Evolutionary conservation across 257 asterid genomes (phyloP).

Genomic region (Gardenia jasminoides): DNA sequence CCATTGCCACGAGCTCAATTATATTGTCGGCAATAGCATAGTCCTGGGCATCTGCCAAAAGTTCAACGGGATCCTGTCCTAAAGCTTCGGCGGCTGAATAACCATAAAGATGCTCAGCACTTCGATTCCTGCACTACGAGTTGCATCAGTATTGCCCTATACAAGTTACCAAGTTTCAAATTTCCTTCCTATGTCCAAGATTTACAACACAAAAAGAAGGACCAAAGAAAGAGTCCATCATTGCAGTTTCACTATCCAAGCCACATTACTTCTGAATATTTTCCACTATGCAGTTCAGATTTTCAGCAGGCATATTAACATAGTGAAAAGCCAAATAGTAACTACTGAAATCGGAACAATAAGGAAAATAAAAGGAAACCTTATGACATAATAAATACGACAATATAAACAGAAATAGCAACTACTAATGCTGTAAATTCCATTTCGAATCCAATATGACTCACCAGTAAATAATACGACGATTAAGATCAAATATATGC

Average conservation of each 20-base stretch:
- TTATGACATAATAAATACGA: neutral
- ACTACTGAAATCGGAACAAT: neutral
- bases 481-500: conserved; percentile 62
- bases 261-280: neutral
- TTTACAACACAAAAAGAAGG: neutral
- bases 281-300: conserved; percentile 3
- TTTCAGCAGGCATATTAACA: neutral
- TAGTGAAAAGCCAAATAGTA: neutral
- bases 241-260: neutral
- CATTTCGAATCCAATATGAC: conserved; percentile 28
- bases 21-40: conserved; percentile 44
- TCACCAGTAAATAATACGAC: conserved; percentile 81
- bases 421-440: conserved; percentile 9
- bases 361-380: conserved; percentile 10
- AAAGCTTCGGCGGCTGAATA: conserved; percentile 68
- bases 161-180: neutral
- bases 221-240: neutral
- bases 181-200: neutral
- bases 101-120: conserved; percentile 75
- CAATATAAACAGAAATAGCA: conserved; percentile 1
- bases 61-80: conserved; percentile 55
- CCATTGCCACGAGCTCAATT: conserved; percentile 47
- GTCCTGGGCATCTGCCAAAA: conserved; percentile 49
- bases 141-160: neutral
- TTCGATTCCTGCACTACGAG: conserved; percentile 62